Evolutionary conservation across 352 stramenopile genomes (phyloP).

Genomic region (Detonula confervacea): DNA sequence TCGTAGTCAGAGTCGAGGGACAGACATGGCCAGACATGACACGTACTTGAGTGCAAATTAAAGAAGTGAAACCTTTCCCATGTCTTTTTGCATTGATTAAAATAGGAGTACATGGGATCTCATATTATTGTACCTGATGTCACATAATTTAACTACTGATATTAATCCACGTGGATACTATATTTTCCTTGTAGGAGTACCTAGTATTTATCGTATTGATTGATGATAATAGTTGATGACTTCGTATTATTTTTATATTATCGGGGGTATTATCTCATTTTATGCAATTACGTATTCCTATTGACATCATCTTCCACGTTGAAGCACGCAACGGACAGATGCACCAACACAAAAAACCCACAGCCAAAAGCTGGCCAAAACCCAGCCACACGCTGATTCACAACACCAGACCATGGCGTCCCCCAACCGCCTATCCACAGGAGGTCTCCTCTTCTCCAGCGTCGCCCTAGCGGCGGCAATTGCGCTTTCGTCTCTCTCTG

Average conservation of each 20-base stretch:
- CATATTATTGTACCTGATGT: background rate
- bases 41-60: too few species aligned
- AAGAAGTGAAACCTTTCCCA: too few species aligned
- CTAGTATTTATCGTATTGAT: too few species aligned
- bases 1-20: too few species aligned
- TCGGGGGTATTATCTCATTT: background rate
- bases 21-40: background rate
- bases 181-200: too few species aligned
- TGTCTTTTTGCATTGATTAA: too few species aligned
- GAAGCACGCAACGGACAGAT: background rate
- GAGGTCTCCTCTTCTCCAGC: constrained; percentile 47
- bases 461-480: constrained; percentile 31
- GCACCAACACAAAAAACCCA: background rate
- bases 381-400: too few species aligned
- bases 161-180: constrained; percentile 7
- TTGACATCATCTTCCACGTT: background rate
- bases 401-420: constrained; percentile 48
- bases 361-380: background rate
- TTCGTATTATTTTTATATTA: too few species aligned
- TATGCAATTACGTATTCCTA: background rate
- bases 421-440: constrained; percentile 7
- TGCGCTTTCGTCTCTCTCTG: constrained; percentile 22
- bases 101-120: too few species aligned
- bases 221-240: too few species aligned
- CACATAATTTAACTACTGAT: too few species aligned